These are phyloP conservation scores for Paecilomyces formosus DNA, from an alignment of 2,329 filamentous ascomycete genomes.

Conservation along the genomic window DNA sequence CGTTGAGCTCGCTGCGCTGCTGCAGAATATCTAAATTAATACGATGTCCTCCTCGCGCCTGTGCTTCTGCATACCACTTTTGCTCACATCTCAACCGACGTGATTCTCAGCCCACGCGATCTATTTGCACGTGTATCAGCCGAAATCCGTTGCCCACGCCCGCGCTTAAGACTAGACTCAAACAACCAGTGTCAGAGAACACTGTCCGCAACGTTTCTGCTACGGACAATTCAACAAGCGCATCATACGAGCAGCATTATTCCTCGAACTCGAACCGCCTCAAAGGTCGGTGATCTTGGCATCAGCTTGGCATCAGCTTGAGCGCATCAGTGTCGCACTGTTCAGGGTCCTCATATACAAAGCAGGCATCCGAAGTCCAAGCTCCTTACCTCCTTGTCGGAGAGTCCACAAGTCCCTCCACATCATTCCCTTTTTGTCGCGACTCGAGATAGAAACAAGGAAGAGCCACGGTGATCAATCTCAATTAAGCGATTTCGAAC, in stretches of 20 bases:
- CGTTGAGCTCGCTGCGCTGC: neutral
- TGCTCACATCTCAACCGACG: neutral
- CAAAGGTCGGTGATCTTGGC: neutral
- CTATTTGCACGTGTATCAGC: neutral
- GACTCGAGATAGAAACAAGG: neutral
- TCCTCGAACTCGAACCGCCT: neutral
- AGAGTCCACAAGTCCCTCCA: neutral
- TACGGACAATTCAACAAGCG: neutral
- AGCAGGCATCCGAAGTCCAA: neutral
- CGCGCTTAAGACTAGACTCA: neutral
- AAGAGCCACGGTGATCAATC: neutral
- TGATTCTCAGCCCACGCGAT: neutral
- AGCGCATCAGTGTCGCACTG: neutral
- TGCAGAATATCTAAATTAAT: neutral
- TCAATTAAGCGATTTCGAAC: neutral
- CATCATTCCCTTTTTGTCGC: neutral
- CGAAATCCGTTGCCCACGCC: neutral
- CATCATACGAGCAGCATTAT: neutral
- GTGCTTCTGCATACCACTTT: neutral
- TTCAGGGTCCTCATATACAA: neutral
- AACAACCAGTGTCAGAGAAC: neutral
- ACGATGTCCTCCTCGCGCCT: neutral
- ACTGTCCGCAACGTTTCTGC: neutral
- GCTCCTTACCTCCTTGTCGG: neutral
- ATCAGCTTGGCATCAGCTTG: neutral